Evolutionary conservation across 352 stramenopile genomes (phyloP).

Genomic region (Pythium sukuiense): DNA sequence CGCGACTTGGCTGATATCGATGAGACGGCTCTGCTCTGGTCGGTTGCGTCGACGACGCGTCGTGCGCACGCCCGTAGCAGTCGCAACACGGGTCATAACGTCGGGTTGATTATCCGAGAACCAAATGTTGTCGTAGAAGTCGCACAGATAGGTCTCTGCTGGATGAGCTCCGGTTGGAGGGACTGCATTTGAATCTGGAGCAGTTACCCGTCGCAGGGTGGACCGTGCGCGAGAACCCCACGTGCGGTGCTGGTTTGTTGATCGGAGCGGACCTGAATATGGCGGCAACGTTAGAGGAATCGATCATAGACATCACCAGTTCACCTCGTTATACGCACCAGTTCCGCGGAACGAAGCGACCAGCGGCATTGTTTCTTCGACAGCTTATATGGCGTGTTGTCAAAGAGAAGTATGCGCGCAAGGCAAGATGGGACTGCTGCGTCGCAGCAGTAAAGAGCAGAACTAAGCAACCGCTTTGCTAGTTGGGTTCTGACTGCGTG

Average conservation of each 20-base stretch:
- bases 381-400: constrained; percentile 1
- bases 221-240: neutral
- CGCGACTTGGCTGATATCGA: constrained; percentile 70
- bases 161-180: constrained; percentile 2
- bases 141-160: constrained; percentile 25
- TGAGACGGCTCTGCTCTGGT: constrained; percentile 16
- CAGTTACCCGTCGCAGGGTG: neutral
- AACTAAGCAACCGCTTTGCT: neutral
- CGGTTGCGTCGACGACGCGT: constrained; percentile 22
- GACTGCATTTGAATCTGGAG: neutral
- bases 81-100: constrained; percentile 21
- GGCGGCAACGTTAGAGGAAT: neutral
- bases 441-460: constrained; percentile 21
- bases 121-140: constrained; percentile 42
- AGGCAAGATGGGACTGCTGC: constrained; percentile 17
- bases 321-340: constrained; percentile 9
- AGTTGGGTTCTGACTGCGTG: neutral
- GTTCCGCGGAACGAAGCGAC: constrained; percentile 23
- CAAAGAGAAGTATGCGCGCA: neutral
- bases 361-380: constrained; percentile 17
- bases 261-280: constrained; percentile 20
- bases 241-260: constrained; percentile 7
- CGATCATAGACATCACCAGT: neutral
- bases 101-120: constrained; percentile 19
- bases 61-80: constrained; percentile 25